Conservation (phyloP, 768 basidiomycete species). For the Russula emetica region DNA sequence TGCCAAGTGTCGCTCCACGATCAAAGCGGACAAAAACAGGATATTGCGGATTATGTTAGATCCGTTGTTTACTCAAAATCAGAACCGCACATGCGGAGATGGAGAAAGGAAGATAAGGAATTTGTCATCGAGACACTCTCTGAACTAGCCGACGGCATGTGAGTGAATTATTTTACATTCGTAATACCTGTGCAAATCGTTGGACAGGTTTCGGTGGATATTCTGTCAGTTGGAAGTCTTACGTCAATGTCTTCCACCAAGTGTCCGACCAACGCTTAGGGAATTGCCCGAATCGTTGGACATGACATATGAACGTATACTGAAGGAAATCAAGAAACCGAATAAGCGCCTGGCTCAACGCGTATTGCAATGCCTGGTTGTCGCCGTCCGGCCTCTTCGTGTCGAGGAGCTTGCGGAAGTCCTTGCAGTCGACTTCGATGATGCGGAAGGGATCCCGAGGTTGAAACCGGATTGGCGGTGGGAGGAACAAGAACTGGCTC, state of each 20-base stretch:
- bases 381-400: neutral
- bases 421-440: neutral
- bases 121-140: neutral
- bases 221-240: neutral
- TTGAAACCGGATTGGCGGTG: neutral
- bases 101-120: neutral
- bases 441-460: neutral
- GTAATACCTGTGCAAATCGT: neutral
- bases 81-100: neutral
- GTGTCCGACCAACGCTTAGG: neutral
- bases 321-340: neutral
- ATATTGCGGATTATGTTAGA: neutral
- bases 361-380: neutral
- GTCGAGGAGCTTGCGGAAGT: neutral
- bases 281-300: neutral
- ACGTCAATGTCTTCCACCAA: neutral
- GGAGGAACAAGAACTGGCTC: neutral
- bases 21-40: slow-evolving; percentile 1
- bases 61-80: neutral
- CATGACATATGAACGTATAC: neutral
- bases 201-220: neutral
- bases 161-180: neutral
- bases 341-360: neutral
- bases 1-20: neutral
- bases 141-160: neutral